Evolutionary conservation across 2,329 filamentous ascomycete species (phyloP).

Genomic region (Westerdykella aurantiaca): DNA sequence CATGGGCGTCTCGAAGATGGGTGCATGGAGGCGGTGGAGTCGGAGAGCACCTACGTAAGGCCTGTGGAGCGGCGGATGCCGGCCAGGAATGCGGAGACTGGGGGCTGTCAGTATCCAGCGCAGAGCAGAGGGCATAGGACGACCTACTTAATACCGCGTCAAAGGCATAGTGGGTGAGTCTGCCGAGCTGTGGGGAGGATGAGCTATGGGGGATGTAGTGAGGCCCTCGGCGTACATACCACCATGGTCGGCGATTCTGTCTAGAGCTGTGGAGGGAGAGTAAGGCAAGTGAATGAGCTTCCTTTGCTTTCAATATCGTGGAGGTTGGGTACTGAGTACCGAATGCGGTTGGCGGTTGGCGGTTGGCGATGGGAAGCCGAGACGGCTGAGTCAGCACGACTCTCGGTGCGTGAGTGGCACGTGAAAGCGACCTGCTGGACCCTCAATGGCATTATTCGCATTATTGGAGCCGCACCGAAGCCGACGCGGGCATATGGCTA

Average conservation of each 20-base stretch:
- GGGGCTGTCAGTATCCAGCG: constrained; percentile 11
- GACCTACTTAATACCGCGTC: constrained; percentile 83
- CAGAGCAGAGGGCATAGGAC: constrained; percentile 2
- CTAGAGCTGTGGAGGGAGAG: no score
- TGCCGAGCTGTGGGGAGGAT: constrained; percentile 77
- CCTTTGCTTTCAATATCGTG: not conserved
- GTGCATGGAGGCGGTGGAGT: not conserved
- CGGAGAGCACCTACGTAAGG: constrained; percentile 68
- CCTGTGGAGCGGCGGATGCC: constrained; percentile 97
- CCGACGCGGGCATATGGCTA: constrained; percentile 1
- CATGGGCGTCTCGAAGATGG: not conserved
- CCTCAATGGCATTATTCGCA: not conserved
- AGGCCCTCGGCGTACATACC: constrained; percentile 27
- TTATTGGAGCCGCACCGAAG: not conserved
- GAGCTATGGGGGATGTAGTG: constrained; percentile 38
- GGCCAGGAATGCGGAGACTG: constrained; percentile 92
- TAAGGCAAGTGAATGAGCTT: not conserved
- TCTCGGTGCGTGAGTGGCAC: no score
- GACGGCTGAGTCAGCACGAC: not conserved
- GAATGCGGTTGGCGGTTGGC: no score
- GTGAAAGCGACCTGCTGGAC: not conserved
- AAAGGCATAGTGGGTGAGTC: constrained; percentile 89
- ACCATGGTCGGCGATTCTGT: constrained; percentile 25
- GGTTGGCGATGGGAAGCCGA: not conserved
- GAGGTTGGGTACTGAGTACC: no score